A percentile compares a stretch with the other conserved stretches of the same genome.
Conservation (phyloP, 2,329 filamentous ascomycete species). For the Coniochaeta hoffmannii region DNA sequence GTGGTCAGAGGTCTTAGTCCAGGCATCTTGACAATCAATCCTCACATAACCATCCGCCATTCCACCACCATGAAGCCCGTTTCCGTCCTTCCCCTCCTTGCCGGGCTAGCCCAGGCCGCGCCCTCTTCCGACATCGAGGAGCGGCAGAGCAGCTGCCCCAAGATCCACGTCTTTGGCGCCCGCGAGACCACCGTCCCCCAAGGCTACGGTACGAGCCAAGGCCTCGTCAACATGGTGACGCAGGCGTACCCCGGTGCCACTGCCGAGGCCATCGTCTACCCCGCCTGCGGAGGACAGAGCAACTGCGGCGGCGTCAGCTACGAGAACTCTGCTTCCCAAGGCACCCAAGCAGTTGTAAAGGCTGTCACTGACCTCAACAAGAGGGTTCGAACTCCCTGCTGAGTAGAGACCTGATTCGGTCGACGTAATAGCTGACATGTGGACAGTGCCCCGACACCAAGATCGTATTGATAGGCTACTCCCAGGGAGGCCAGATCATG, state of each 20-base stretch:
- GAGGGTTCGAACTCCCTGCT: slow-evolving; percentile 12
- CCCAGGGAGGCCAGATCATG: slow-evolving; percentile 57
- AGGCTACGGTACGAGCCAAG: slow-evolving; percentile 35
- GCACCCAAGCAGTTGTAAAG: slow-evolving; percentile 45
- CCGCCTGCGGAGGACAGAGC: slow-evolving; percentile 51
- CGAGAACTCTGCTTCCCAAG: slow-evolving; percentile 45
- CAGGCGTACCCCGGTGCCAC: slow-evolving; percentile 36
- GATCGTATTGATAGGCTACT: slow-evolving; percentile 56
- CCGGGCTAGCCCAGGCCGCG: slow-evolving; percentile 4
- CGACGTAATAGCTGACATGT: too few relatives aligned
- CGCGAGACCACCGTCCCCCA: slow-evolving; percentile 38
- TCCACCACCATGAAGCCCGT: neutral
- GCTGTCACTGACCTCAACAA: slow-evolving; percentile 49
- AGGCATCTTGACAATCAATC: neutral
- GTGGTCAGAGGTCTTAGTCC: neutral
- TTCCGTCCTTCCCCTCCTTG: slow-evolving; percentile 2
- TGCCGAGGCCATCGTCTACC: slow-evolving; percentile 40
- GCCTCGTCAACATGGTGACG: slow-evolving; percentile 37
- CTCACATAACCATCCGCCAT: neutral
- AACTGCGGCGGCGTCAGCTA: slow-evolving; percentile 49
- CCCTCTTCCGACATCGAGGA: slow-evolving; percentile 16
- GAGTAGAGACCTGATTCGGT: too few relatives aligned
- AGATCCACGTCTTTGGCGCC: slow-evolving; percentile 42
- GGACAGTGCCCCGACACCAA: slow-evolving; percentile 45
- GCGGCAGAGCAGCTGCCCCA: slow-evolving; percentile 30